Evolutionary conservation across 140 eudicot species (phyloP).

Genomic region (Bidens hawaiensis): DNA sequence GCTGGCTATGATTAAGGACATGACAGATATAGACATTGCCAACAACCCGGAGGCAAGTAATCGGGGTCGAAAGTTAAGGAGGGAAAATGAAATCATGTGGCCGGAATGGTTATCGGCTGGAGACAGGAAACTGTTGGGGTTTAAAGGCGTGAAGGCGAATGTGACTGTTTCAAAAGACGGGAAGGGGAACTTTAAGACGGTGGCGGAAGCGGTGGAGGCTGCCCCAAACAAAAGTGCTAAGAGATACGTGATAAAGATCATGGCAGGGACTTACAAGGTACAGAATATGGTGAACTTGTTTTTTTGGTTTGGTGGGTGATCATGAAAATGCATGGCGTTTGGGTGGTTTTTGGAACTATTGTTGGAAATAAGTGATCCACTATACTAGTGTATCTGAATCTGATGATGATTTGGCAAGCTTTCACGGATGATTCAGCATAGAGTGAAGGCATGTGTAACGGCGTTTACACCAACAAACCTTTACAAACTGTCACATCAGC

Average conservation of each 20-base stretch:
- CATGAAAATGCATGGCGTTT: too few species aligned
- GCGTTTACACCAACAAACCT: too few species aligned
- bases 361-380: too few species aligned
- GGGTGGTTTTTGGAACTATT: too few species aligned
- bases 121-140: conserved; percentile 21
- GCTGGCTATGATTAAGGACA: conserved; percentile 24
- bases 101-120: conserved; percentile 23
- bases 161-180: conserved; percentile 24
- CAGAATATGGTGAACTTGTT: too few species aligned
- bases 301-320: too few species aligned
- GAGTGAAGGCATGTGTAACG: too few species aligned
- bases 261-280: conserved; percentile 23
- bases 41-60: not conserved
- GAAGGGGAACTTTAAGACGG: conserved; percentile 29
- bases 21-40: conserved; percentile 23
- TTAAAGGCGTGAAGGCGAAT: not conserved
- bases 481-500: too few species aligned
- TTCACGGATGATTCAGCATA: too few species aligned
- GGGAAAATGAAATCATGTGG: not conserved
- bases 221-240: conserved; percentile 22
- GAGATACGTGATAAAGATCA: conserved; percentile 23
- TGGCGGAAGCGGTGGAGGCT: conserved; percentile 24
- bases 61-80: conserved; percentile 3
- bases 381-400: too few species aligned
- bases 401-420: too few species aligned